phyloP scores from a whole-genome alignment of 768 basidiomycete genomes.

The Glaciozyma martinii region DNA sequence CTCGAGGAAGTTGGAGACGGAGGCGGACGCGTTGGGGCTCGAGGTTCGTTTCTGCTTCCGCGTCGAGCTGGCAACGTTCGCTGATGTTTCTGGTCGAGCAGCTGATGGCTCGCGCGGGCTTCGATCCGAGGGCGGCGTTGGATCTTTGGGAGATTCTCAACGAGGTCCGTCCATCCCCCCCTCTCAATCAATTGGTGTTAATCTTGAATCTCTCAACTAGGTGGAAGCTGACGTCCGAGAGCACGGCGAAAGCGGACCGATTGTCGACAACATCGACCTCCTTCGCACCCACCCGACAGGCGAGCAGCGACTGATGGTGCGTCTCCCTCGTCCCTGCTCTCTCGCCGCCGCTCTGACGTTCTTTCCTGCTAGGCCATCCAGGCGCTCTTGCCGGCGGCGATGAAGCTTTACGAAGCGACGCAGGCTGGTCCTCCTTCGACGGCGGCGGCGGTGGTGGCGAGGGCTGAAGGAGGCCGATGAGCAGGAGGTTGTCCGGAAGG shows the following conservation, averaged over 20 bases:
- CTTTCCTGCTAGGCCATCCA: constrained; percentile 4
- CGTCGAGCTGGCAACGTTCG: not conserved
- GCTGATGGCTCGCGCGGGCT: constrained; percentile 46
- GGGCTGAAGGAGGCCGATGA: no score
- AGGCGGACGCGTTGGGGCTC: constrained; percentile 45
- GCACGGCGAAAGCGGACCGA: constrained; percentile 34
- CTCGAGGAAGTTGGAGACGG: constrained; percentile 44
- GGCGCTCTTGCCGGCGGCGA: constrained; percentile 31
- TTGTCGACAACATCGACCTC: constrained; percentile 40
- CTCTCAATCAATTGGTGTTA: not conserved
- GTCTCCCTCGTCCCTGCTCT: constrained; percentile 1
- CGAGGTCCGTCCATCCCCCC: constrained; percentile 30
- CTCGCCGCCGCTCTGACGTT: not conserved
- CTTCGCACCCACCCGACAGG: constrained; percentile 45
- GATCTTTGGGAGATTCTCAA: constrained; percentile 45
- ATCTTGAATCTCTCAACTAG: not conserved
- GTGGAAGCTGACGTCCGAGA: constrained; percentile 40
- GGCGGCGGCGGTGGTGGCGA: no score
- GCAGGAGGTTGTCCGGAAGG: no score
- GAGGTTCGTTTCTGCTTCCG: constrained; percentile 35
- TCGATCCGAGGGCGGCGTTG: constrained; percentile 42
- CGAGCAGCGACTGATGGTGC: constrained; percentile 38
- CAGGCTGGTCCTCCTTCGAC: no score
- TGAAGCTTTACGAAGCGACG: constrained; percentile 31
- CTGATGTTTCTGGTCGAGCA: constrained; percentile 17